These are phyloP conservation scores for Candida piceae DNA, from an alignment of 805 yeast species.

Conservation along the genomic window DNA sequence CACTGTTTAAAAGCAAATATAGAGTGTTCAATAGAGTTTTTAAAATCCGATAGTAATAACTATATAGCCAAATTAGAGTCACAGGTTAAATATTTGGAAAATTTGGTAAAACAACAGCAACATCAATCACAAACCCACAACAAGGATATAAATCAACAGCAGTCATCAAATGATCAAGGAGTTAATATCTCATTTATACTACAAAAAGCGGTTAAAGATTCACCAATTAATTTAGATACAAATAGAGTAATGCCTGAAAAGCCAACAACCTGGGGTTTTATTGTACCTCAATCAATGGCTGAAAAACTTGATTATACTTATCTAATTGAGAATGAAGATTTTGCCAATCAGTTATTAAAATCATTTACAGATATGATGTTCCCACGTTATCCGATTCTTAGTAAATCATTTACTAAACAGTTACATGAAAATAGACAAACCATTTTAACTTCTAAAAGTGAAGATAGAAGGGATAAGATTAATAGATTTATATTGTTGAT, in stretches of 20 bases:
- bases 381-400: constrained; percentile 16
- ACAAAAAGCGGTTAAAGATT: constrained; percentile 8
- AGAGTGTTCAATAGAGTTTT: constrained; percentile 13
- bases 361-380: constrained; percentile 12
- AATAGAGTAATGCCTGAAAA: constrained; percentile 1
- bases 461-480: constrained; percentile 7
- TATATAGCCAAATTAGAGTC: constrained; percentile 14
- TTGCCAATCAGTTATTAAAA: constrained; percentile 7
- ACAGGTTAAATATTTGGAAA: constrained; percentile 14
- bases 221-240: constrained; percentile 8
- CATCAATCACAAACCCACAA: not conserved
- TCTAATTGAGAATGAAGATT: constrained; percentile 9
- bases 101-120: constrained; percentile 1
- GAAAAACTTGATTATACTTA: constrained; percentile 4
- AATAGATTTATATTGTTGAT: constrained; percentile 10
- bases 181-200: constrained; percentile 11
- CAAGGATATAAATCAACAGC: too few relatives aligned
- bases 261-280: not conserved
- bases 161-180: constrained; percentile 2
- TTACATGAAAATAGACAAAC: constrained; percentile 12
- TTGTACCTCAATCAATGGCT: not conserved
- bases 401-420: constrained; percentile 1
- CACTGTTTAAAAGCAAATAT: constrained; percentile 9
- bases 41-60: constrained; percentile 8
- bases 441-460: constrained; percentile 2